Base-by-base conservation (phyloP, 169 alveolate species). In the Plasmodium sp. region DNA sequence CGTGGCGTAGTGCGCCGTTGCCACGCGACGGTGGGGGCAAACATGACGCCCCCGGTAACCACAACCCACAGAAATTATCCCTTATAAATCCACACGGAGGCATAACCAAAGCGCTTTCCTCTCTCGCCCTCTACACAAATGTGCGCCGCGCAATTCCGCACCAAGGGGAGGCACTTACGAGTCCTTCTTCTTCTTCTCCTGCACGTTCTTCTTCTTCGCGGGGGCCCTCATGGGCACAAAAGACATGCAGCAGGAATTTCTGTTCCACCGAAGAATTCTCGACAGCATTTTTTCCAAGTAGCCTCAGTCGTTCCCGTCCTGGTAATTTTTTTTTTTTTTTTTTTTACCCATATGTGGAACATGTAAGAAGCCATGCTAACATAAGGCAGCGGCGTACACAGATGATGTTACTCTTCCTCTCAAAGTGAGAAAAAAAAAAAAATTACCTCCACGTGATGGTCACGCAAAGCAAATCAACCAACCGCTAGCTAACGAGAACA, bases 221-320 rank as follows among this genome's bases (percentile, higher is more conserved):
- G 94, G 94, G 14, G 94, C 94, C 34, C 94, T 88, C 94, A 88
- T 88, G n/a, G 94, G 94, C 22, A 88, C 72, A 80, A 88, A 88
- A 79, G 85, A 51, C 88, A 88, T 34, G 31, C 79, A 36, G 33
- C 94, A 79, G 14, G 84, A 88, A 80, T 79, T 62, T 79, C 90
- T 71, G 62, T 58, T 81, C 94, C 84, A 88, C 36, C 72, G 75
- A 9, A 16, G 75, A 39, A 80, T 43, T 80, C 94, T 77, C 51
- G 94, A 88, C 39, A 88, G 22, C 94, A 88, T 88, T 80, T 79
- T 83, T 56, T 56, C 43, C 45, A 27, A 33, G 41, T 18, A 54
- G 18, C 45, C 41, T 54, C 58, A 56, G 41, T 58, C 27, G 45
- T 34, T 56, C 39, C 72, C 54, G 67, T 79, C 71, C 48, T 27